phyloP scores from a whole-genome alignment of 78 protist species.

The Dictyostelium discoideum region DNA sequence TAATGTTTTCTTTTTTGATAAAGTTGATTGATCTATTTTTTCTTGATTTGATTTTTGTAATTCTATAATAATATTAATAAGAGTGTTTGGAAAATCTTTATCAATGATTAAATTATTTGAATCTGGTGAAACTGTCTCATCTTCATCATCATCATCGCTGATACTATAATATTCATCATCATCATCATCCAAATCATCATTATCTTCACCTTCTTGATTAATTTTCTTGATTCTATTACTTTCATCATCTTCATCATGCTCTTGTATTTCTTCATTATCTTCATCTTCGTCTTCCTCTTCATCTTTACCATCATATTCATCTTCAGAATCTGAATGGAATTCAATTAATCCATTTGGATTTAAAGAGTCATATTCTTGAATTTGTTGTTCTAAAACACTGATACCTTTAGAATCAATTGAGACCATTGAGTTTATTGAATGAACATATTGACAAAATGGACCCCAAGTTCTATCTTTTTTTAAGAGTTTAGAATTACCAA shows the following conservation, averaged over 20 bases:
- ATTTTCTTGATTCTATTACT: not conserved
- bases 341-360: not conserved
- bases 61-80: not conserved
- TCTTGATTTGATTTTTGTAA: not conserved
- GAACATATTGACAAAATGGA: not conserved
- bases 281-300: not conserved
- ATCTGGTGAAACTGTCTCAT: not conserved
- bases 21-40: not conserved
- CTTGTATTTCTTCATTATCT: not conserved
- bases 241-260: not conserved
- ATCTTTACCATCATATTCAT: not conserved
- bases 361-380: not conserved
- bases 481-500: constrained; percentile 67
- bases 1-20: not conserved
- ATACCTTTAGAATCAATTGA: not conserved
- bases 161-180: not conserved
- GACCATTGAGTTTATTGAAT: not conserved
- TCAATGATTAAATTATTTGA: not conserved
- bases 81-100: not conserved
- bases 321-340: not conserved
- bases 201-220: not conserved
- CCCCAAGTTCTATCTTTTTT: constrained; percentile 8
- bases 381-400: not conserved
- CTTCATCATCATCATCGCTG: not conserved
- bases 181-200: not conserved